Evolutionary conservation across 257 asterid species (phyloP).

Genomic region (Solanum ahanhuiri): DNA sequence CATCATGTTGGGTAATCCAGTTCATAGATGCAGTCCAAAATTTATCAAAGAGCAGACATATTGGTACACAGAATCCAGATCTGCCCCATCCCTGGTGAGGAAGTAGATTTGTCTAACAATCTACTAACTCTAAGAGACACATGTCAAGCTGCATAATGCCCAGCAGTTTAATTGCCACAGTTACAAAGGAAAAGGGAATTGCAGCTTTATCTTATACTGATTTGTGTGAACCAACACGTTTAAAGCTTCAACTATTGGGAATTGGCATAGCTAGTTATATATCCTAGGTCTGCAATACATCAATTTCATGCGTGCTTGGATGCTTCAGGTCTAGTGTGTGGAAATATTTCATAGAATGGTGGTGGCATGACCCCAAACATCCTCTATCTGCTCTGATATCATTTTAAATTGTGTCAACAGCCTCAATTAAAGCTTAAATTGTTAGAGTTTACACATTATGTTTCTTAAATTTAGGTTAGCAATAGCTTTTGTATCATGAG

Average conservation of each 20-base stretch:
- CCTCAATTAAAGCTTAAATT: background rate
- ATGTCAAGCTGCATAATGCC: background rate
- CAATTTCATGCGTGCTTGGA: background rate
- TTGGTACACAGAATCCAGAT: background rate
- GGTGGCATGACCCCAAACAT: background rate
- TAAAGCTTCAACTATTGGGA: background rate
- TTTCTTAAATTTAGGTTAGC: background rate
- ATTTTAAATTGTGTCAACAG: background rate
- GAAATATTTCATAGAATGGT: background rate
- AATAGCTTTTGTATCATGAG: background rate
- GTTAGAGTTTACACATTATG: background rate
- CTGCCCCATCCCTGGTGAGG: background rate
- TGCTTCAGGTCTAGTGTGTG: background rate
- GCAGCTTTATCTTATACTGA: background rate
- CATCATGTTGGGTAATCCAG: background rate
- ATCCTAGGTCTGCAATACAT: background rate
- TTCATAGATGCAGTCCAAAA: background rate
- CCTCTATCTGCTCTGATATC: background rate
- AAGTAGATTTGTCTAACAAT: background rate
- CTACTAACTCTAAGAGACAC: background rate
- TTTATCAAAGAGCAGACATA: background rate
- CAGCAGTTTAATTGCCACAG: background rate
- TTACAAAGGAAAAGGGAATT: background rate
- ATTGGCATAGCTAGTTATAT: background rate
- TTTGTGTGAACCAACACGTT: background rate